Base-by-base conservation (phyloP, 208 protist species). In the Trypanosomatidae sp. region DNA sequence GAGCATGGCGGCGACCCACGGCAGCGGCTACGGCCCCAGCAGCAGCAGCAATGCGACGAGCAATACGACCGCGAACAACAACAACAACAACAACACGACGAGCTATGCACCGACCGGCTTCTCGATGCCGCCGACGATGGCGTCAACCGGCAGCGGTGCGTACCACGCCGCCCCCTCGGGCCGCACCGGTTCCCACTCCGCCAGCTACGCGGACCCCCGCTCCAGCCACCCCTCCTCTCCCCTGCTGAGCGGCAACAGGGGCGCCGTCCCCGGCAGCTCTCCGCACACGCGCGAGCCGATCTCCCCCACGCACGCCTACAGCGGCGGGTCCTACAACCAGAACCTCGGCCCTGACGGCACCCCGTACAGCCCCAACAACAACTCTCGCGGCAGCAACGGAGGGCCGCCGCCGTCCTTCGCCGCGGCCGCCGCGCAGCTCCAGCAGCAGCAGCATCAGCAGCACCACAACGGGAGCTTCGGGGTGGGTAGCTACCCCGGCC, bases 71-170 rank as follows among this genome's bases (percentile, higher is more conserved):
- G 10, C 22, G 53, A n/a, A 58, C 15, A 52, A 43, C 19, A 4
- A 30, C 8, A n/a, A 58, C 15, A 52, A 43, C 19, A 4, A 30
- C 8, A 9, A 1, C 28, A 17, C 19, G 15, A 1, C 65, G 13
- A 77, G 76, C 43, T 89, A 89, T 47, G 79, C 80, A 0, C 87
- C 87, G 2, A 28, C 76, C 0, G 73, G 82, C 22, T 89, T 91
- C 62, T 70, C 71, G 1, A 80, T 80, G 70, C n/a, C 15, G 0
- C 19, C 68, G 1, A 25, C 25, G 13, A 55, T 62, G 41, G 53
- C 9, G 28, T 64, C 10, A 15, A 39, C 12, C 1, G 53, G 12
- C 43, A 62, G 36, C 36, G 56, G 69, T 19, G 62, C 64, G 55
- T 75, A 59, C 30, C 69, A 60, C 62, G 65, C 56, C 36, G 22